Evolutionary conservation across 1,284 basidiomycete species (phyloP).

Genomic region (Phylloboletellus chloephorus): DNA sequence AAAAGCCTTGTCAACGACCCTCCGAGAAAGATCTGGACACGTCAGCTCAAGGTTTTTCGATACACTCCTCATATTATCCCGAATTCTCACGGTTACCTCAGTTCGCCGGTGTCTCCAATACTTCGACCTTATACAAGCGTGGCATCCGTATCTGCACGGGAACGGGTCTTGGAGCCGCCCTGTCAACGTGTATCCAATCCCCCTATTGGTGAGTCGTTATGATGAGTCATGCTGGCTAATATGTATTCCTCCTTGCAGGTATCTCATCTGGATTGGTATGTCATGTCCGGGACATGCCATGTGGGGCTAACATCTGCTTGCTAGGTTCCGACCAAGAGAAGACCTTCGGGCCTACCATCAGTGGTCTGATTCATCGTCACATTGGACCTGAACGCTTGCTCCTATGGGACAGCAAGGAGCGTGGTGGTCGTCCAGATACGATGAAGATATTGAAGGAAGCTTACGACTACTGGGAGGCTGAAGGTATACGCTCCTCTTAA

Average conservation of each 20-base stretch:
- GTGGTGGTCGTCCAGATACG: slow-evolving; percentile 68
- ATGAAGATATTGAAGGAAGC: slow-evolving; percentile 70
- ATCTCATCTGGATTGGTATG: slow-evolving; percentile 73
- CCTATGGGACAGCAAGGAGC: slow-evolving; percentile 67
- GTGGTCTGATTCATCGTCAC: slow-evolving; percentile 59
- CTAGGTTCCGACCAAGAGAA: slow-evolving; percentile 70
- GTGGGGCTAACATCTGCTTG: slow-evolving; percentile 4
- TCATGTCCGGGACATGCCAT: slow-evolving; percentile 1
- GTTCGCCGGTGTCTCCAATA: slow-evolving; percentile 78
- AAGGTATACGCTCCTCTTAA: slow-evolving; percentile 40
- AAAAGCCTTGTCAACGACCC: slow-evolving; percentile 62
- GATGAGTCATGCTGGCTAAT: slow-evolving; percentile 10
- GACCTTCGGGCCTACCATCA: slow-evolving; percentile 73
- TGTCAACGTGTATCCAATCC: slow-evolving; percentile 70
- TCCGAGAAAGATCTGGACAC: slow-evolving; percentile 64
- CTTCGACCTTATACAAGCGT: slow-evolving; percentile 66
- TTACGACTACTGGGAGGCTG: slow-evolving; percentile 61
- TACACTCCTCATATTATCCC: background rate
- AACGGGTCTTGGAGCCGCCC: slow-evolving; percentile 70
- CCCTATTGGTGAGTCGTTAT: slow-evolving; percentile 50
- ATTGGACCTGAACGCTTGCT: slow-evolving; percentile 63
- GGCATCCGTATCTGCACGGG: slow-evolving; percentile 75
- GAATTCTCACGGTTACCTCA: slow-evolving; percentile 25
- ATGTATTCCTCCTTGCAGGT: slow-evolving; percentile 39
- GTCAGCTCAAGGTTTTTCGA: slow-evolving; percentile 57